Evolutionary conservation across 2,329 filamentous ascomycete genomes (phyloP).

Genomic region (Pseudogymnoascus sp.): DNA sequence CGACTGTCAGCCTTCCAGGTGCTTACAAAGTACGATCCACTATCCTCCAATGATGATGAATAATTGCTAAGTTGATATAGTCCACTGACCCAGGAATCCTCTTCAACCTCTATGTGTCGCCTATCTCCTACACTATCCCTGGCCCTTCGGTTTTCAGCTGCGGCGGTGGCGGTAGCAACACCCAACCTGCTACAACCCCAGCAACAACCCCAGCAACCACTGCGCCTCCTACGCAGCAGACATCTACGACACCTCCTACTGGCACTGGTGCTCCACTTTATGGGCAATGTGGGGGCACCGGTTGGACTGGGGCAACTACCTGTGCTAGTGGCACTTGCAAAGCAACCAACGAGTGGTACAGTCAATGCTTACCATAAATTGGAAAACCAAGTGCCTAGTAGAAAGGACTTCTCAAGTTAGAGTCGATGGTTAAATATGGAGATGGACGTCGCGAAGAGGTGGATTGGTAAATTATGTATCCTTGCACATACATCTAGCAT

Average conservation of each 20-base stretch:
- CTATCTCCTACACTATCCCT: slow-evolving; percentile 32
- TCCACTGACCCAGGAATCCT: slow-evolving; percentile 31
- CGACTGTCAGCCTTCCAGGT: neutral
- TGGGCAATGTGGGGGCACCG: slow-evolving; percentile 11
- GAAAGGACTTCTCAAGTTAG: neutral
- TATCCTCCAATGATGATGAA: slow-evolving; percentile 14
- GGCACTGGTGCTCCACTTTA: slow-evolving; percentile 9
- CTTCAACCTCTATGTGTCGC: slow-evolving; percentile 33
- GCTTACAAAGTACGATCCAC: neutral
- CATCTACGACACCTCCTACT: neutral
- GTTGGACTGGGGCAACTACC: slow-evolving; percentile 13
- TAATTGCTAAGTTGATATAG: slow-evolving; percentile 26
- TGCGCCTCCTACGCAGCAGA: neutral
- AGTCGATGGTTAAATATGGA: neutral
- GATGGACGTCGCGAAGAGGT: neutral
- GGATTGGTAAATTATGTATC: neutral
- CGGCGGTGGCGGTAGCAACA: neutral
- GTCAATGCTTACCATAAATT: slow-evolving; percentile 7
- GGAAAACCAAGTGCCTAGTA: neutral
- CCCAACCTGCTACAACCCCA: neutral
- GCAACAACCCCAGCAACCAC: slow-evolving; percentile 1
- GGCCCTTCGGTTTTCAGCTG: slow-evolving; percentile 32
- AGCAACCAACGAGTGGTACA: slow-evolving; percentile 12
- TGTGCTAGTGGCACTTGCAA: slow-evolving; percentile 14
- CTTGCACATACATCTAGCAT: neutral